Percentiles rank a stretch among this genome's conserved stretches.
phyloP scores from a whole-genome alignment of 2,329 filamentous ascomycete species.

The Cordyceps farinosa region DNA sequence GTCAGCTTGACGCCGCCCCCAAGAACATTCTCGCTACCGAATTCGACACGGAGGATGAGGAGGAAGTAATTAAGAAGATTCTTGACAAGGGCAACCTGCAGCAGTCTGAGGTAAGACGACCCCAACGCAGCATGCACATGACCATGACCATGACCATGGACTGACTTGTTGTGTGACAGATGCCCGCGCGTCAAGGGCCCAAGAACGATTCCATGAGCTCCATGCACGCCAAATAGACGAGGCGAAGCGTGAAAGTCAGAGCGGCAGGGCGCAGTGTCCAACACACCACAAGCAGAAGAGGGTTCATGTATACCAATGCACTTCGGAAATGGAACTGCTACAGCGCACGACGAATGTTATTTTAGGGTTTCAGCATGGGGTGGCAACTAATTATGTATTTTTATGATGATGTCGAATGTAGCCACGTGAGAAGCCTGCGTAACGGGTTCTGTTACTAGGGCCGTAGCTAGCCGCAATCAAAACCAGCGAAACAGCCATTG shows the following conservation, averaged over 20 bases:
- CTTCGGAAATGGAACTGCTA: neutral
- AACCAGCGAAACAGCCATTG: neutral
- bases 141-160: slow-evolving; percentile 8
- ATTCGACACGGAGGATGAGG: slow-evolving; percentile 77
- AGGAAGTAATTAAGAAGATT: slow-evolving; percentile 79
- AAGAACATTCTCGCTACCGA: slow-evolving; percentile 75
- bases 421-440: neutral
- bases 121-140: slow-evolving; percentile 13
- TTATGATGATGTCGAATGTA: neutral
- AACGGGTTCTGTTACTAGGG: neutral
- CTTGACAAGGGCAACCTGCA: slow-evolving; percentile 71
- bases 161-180: slow-evolving; percentile 32
- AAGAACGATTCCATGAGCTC: slow-evolving; percentile 51
- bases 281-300: no score
- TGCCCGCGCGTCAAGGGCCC: slow-evolving; percentile 48
- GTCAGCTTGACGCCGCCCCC: slow-evolving; percentile 71
- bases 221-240: slow-evolving; percentile 40
- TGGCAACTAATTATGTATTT: slow-evolving; percentile 5
- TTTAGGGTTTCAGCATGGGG: neutral
- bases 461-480: neutral
- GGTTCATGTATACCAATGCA: no score
- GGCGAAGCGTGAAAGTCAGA: neutral
- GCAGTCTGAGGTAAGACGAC: slow-evolving; percentile 47
- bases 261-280: neutral
- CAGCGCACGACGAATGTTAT: neutral